phyloP scores from a whole-genome alignment of 371 early-diverging fungal genomes.

The Mortierella sp. region DNA sequence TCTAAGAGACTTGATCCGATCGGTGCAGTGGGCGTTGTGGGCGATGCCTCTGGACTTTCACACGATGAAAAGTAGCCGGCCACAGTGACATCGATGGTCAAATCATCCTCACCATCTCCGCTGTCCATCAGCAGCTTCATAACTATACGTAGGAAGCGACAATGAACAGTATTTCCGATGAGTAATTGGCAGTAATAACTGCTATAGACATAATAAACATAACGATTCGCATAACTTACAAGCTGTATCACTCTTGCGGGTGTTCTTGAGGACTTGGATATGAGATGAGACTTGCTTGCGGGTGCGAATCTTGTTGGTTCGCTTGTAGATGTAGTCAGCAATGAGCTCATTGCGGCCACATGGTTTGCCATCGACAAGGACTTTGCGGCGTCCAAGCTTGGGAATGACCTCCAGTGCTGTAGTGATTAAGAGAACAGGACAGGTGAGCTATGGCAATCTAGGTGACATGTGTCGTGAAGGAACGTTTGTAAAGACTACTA shows the following conservation, averaged over 20 bases:
- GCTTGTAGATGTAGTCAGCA: conserved; percentile 79
- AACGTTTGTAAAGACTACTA: too few relatives aligned
- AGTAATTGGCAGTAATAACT: background rate
- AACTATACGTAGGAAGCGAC: conserved; percentile 52
- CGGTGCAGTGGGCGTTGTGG: conserved; percentile 24
- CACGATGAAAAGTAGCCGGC: conserved; percentile 25
- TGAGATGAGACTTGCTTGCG: conserved; percentile 87
- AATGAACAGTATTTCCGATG: background rate
- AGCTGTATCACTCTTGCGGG: conserved; percentile 71
- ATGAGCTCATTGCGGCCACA: conserved; percentile 83
- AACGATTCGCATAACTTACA: conserved; percentile 57
- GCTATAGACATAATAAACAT: background rate
- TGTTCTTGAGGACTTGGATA: conserved; percentile 83
- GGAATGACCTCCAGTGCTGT: conserved; percentile 71
- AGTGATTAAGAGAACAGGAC: background rate
- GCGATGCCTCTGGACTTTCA: conserved; percentile 30
- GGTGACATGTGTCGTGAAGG: background rate
- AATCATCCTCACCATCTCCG: conserved; percentile 59
- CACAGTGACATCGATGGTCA: conserved; percentile 29
- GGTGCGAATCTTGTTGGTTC: conserved; percentile 74
- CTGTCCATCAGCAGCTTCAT: conserved; percentile 71
- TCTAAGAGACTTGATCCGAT: background rate
- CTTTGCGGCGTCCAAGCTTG: conserved; percentile 71
- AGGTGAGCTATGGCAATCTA: background rate
- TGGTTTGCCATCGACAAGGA: conserved; percentile 74